Conservation (phyloP, 768 basidiomycete species). For the Boletus coccyginus region DNA sequence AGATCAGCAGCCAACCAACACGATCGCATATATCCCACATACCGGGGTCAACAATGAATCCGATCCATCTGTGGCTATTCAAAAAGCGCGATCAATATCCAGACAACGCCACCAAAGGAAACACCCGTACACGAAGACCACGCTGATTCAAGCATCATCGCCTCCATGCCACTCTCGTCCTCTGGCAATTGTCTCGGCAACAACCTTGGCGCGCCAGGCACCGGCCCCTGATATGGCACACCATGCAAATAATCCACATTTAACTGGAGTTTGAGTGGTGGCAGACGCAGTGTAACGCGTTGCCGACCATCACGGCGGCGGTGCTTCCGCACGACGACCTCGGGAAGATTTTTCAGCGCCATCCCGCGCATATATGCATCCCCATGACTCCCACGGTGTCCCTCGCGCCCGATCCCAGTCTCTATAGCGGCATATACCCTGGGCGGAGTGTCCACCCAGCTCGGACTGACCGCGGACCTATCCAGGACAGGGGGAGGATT, state of each 20-base stretch:
- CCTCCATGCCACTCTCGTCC: conserved; percentile 19
- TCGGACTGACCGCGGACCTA: conserved; percentile 35
- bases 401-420: no score
- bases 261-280: conserved; percentile 8
- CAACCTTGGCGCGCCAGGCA: conserved; percentile 27
- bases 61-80: conserved; percentile 11
- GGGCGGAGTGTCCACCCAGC: conserved; percentile 5
- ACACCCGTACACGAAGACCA: conserved; percentile 15
- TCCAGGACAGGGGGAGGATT: conserved; percentile 14
- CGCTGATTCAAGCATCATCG: conserved; percentile 4
- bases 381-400: neutral
- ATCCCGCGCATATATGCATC: conserved; percentile 14
- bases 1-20: neutral
- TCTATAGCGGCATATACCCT: neutral
- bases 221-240: neutral
- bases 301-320: neutral
- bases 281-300: conserved; percentile 7
- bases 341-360: conserved; percentile 4
- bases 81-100: neutral
- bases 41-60: conserved; percentile 17
- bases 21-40: neutral
- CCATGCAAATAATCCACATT: neutral
- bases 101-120: neutral
- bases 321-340: neutral
- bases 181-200: conserved; percentile 25